These are phyloP conservation scores for Botrytis deweyae DNA, from an alignment of 2,329 filamentous ascomycete genomes.

Conservation along the genomic window DNA sequence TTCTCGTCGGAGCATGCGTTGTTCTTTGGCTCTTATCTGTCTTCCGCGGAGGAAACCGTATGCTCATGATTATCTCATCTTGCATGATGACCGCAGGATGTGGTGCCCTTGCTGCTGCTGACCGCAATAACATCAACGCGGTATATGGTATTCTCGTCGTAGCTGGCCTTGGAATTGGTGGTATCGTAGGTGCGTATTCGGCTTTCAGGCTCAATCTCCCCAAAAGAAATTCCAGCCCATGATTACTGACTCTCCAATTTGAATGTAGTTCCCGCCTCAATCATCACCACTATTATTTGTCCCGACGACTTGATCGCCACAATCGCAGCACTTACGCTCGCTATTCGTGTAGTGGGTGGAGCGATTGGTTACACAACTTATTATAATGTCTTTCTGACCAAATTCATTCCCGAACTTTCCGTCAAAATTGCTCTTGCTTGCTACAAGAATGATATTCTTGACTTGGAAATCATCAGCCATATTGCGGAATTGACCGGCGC, in stretches of 20 bases:
- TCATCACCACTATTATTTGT: conserved; percentile 68
- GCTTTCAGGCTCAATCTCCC: not conserved
- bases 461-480: conserved; percentile 46
- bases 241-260: not conserved
- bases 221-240: too few species aligned
- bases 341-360: conserved; percentile 68
- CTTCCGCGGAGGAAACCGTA: conserved; percentile 56
- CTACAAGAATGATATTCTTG: conserved; percentile 31
- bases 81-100: conserved; percentile 62
- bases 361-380: conserved; percentile 61
- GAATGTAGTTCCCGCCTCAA: conserved; percentile 65
- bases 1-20: conserved; percentile 59
- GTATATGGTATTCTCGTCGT: conserved; percentile 59
- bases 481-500: conserved; percentile 54
- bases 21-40: conserved; percentile 59
- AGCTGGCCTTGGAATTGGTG: conserved; percentile 61
- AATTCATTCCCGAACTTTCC: conserved; percentile 39
- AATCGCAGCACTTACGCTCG: conserved; percentile 64
- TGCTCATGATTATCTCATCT: conserved; percentile 58
- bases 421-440: conserved; percentile 32
- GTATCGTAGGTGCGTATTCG: conserved; percentile 59
- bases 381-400: conserved; percentile 54
- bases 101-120: conserved; percentile 53
- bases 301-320: conserved; percentile 70
- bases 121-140: conserved; percentile 52